Evolutionary conservation across 2,329 filamentous ascomycete genomes (phyloP).

Genomic region (Aspergillus tanneri): DNA sequence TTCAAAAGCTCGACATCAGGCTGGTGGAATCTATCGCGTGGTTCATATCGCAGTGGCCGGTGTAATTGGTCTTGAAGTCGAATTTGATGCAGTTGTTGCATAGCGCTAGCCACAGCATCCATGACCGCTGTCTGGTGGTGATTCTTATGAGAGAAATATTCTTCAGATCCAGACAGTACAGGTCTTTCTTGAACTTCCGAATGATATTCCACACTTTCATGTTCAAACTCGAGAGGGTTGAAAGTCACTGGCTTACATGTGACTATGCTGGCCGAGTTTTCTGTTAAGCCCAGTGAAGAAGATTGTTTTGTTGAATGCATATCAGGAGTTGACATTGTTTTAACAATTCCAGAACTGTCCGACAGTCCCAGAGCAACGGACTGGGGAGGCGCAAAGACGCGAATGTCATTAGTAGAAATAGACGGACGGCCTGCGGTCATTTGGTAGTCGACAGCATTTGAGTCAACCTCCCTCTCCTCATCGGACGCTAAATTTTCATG

Average conservation of each 20-base stretch:
- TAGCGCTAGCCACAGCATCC: conserved; percentile 22
- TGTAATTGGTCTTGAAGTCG: conserved; percentile 25
- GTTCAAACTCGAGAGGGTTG: background rate
- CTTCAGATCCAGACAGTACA: conserved; percentile 2
- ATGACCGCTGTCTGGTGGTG: conserved; percentile 14
- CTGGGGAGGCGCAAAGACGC: conserved; percentile 21
- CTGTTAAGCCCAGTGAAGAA: background rate
- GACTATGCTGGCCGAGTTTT: background rate
- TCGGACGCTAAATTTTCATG: too few species aligned
- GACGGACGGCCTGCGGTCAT: background rate
- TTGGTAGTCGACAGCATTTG: background rate
- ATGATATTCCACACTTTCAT: background rate
- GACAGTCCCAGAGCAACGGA: conserved; percentile 19
- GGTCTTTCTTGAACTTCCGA: conserved; percentile 6
- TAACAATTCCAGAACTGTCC: conserved; percentile 15
- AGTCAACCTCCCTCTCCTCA: background rate
- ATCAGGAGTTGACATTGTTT: conserved; percentile 10
- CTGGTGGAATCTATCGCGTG: conserved; percentile 25
- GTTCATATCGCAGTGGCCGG: conserved; percentile 29
- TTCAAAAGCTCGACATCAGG: conserved; percentile 22
- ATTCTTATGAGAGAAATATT: background rate
- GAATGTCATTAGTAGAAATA: background rate
- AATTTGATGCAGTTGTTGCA: conserved; percentile 27
- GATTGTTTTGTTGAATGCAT: conserved; percentile 8
- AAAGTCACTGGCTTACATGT: background rate